phyloP scores from a whole-genome alignment of 768 basidiomycete species.

The Psilocybe azurescens region DNA sequence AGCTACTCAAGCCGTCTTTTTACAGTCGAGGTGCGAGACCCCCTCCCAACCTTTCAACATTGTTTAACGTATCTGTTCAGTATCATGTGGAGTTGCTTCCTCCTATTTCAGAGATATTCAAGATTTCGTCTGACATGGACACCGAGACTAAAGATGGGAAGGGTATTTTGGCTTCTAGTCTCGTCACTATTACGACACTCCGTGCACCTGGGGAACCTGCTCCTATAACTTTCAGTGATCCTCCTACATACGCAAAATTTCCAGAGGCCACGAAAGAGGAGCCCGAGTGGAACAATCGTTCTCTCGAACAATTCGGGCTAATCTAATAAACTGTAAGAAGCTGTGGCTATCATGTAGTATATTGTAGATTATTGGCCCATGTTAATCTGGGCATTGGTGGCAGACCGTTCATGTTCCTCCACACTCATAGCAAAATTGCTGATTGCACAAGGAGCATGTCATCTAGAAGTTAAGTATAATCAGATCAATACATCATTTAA shows the following conservation, averaged over 20 bases:
- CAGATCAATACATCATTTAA: too few relatives aligned
- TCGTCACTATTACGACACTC: neutral
- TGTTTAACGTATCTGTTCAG: neutral
- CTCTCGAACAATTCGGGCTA: neutral
- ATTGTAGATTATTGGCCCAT: too few relatives aligned
- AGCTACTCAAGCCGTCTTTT: conserved; percentile 9
- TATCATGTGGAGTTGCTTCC: conserved; percentile 14
- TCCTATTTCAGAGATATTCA: conserved; percentile 1
- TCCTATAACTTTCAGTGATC: neutral
- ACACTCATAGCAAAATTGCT: too few relatives aligned
- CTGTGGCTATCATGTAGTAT: too few relatives aligned
- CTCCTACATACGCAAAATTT: neutral
- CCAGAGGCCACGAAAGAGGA: neutral
- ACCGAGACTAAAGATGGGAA: neutral
- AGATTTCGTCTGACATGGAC: neutral
- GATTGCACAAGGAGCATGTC: too few relatives aligned
- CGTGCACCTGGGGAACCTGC: neutral
- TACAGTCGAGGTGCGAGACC: conserved; percentile 7
- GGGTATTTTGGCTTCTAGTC: neutral
- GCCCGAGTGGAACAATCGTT: neutral
- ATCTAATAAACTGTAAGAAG: neutral
- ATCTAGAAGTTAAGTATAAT: too few relatives aligned
- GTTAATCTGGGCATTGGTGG: too few relatives aligned
- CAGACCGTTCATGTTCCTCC: too few relatives aligned
- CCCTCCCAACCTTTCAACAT: neutral